A percentile compares a stretch with the other conserved stretches of the same genome.
phyloP scores from a whole-genome alignment of 2,329 filamentous ascomycete species.

The Sporothrix brasiliensis region DNA sequence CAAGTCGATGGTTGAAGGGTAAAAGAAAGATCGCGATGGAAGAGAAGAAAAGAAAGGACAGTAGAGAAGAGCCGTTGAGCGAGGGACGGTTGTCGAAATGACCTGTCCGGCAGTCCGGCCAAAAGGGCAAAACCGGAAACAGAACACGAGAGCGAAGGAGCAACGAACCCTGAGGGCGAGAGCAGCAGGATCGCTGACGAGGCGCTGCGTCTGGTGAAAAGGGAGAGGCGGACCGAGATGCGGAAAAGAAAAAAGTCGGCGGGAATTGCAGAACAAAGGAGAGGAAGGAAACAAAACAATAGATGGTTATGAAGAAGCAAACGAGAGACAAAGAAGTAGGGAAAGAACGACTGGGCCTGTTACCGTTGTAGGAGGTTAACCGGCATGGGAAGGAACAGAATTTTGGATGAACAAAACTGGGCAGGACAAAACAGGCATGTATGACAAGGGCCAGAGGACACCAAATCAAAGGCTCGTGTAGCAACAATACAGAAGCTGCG shows the following conservation, averaged over 20 bases:
- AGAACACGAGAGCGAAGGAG: conserved; percentile 5
- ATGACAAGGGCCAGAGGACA: not conserved
- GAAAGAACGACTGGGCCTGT: conserved; percentile 14
- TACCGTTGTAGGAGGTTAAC: conserved; percentile 6
- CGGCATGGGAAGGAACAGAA: conserved; percentile 13
- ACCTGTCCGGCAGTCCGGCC: conserved; percentile 11
- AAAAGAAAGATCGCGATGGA: not conserved
- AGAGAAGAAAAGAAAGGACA: not conserved
- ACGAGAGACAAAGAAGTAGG: conserved; percentile 12
- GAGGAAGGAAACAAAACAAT: conserved; percentile 21
- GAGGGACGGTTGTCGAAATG: conserved; percentile 11
- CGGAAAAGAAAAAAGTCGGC: not conserved
- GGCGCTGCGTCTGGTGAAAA: conserved; percentile 1
- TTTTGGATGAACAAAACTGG: conserved; percentile 22
- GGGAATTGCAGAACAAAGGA: not conserved
- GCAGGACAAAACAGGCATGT: not conserved
- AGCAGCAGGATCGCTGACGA: not conserved
- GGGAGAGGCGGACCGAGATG: not conserved
- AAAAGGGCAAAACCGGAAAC: not conserved
- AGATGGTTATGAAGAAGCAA: conserved; percentile 4
- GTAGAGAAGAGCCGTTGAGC: not conserved
- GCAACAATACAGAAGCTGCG: not conserved
- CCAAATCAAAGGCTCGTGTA: too few relatives aligned
- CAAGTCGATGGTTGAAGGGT: too few relatives aligned
- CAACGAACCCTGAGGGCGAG: not conserved